Base-by-base conservation (phyloP, 2,329 filamentous ascomycete species). In the Colletotrichum neosansevieriae region DNA sequence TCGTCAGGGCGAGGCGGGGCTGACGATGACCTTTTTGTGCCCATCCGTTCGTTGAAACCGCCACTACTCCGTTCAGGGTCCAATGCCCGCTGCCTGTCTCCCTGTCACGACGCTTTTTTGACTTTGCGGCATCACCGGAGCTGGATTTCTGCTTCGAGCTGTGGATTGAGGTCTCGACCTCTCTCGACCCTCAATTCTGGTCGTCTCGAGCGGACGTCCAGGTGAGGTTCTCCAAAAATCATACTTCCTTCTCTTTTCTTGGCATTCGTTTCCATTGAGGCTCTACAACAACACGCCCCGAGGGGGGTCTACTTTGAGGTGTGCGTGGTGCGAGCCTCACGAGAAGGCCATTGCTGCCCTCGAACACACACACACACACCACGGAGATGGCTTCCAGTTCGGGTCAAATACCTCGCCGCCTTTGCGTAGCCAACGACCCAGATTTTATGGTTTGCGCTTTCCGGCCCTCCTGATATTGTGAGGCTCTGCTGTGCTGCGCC, bases 341-440 rank as follows among this genome's bases (percentile, higher is more conserved):
- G 24, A n/a, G 24, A 29, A 51, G 17, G 29, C 6, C 29, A 17
- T 60, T 24, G 15, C 21, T 54, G 36, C 38, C 40, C 19, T 29
- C 7, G 7, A 29, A 29, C 29, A 24, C 6, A 29, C 29, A 24
- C 4, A 44, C 45, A 24, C 54, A 65, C 65, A 54, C 61, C 54
- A 65, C 65, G 65, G 65, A 68, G 54, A 57, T 65, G 61, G 50
- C 54, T 65, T 42, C 65, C 54, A 36, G 13, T 65, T 65, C 49
- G 17, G 49, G 65, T 15, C 40, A 68, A 56, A 32, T 17, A 13
- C 15, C 21, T 64, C 49, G 65, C 61, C 61, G 65, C 45, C 61
- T 56, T 68, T 59, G 49, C 40, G n/a, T n/a, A 29, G 6, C 44
- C 47, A 42, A 9, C n/a, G n/a, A 21, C 24, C 54, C 47, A 68